Evolutionary conservation across 2,329 filamentous ascomycete species (phyloP).

Genomic region (Aspergillus fischeri): DNA sequence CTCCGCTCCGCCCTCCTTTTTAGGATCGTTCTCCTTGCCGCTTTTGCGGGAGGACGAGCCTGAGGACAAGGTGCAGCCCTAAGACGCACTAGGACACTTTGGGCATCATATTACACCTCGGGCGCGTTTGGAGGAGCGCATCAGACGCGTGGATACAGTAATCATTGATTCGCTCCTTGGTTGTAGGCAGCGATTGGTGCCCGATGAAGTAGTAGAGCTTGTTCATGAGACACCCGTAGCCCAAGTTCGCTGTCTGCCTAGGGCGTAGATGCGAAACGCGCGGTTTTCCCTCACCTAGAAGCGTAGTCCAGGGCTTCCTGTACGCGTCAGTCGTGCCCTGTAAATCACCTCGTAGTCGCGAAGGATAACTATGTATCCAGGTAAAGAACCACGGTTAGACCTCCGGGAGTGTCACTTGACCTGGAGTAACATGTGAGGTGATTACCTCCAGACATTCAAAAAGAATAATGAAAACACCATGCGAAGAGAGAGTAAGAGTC

Average conservation of each 20-base stretch:
- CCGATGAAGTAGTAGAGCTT: neutral
- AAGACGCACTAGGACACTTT: neutral
- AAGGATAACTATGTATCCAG: neutral
- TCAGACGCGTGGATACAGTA: neutral
- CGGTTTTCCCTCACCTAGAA: neutral
- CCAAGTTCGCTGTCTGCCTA: neutral
- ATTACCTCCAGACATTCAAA: neutral
- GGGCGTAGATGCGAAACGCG: neutral
- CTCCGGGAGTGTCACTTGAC: neutral
- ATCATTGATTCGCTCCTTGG: neutral
- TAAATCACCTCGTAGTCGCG: no score
- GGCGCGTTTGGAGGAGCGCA: neutral
- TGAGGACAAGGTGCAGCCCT: neutral
- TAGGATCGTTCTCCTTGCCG: conserved; percentile 20
- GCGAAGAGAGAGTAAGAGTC: neutral
- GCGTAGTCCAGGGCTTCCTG: neutral
- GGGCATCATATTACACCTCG: neutral
- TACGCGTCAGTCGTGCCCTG: neutral
- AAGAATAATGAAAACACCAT: neutral
- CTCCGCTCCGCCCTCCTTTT: conserved; percentile 31
- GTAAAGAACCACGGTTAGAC: neutral
- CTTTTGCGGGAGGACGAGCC: conserved; percentile 20
- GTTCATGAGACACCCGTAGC: neutral
- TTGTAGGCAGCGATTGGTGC: neutral
- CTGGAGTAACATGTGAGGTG: neutral